Evolutionary conservation across 225 moss, liverwort and hornwort genomes (phyloP).

Genomic region (Polytrichum commune): DNA sequence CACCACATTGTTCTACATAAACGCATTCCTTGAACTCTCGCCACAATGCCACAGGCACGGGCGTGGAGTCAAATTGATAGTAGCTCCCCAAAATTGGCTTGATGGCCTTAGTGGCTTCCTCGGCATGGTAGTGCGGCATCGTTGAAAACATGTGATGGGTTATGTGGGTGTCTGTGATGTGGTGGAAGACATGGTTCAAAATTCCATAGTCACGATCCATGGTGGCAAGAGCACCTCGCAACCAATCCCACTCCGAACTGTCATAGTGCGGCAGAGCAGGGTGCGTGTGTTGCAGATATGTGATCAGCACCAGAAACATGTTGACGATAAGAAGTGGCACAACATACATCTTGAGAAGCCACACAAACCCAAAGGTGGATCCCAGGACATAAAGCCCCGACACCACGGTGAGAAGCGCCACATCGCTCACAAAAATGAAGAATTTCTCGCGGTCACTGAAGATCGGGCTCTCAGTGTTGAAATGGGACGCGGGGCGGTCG

Average conservation of each 20-base stretch:
- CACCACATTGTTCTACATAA: constrained; percentile 61
- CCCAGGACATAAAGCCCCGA: constrained; percentile 43
- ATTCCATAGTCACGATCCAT: constrained; percentile 91
- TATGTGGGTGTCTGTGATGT: constrained; percentile 85
- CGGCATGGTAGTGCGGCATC: constrained; percentile 88
- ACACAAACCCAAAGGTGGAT: constrained; percentile 43
- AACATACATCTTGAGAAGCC: constrained; percentile 58
- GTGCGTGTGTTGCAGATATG: constrained; percentile 88
- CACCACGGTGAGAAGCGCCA: constrained; percentile 53
- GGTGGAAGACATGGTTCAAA: constrained; percentile 76
- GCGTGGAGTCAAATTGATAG: constrained; percentile 76
- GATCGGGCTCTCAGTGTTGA: constrained; percentile 75
- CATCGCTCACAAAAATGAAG: constrained; percentile 75
- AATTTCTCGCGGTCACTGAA: constrained; percentile 68
- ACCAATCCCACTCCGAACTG: constrained; percentile 86
- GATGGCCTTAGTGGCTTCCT: constrained; percentile 68
- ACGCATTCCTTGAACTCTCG: constrained; percentile 75
- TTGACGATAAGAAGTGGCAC: constrained; percentile 80
- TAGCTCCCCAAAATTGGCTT: constrained; percentile 77
- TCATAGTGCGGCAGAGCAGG: constrained; percentile 79
- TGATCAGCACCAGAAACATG: constrained; percentile 83
- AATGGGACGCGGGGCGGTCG: constrained; percentile 60
- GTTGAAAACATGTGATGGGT: constrained; percentile 89
- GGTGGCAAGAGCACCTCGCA: constrained; percentile 81
- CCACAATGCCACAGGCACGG: constrained; percentile 74